These are phyloP conservation scores for Melanomma pulvis-pyrius DNA, from an alignment of 495 filamentous ascomycete genomes.

Conservation along the genomic window DNA sequence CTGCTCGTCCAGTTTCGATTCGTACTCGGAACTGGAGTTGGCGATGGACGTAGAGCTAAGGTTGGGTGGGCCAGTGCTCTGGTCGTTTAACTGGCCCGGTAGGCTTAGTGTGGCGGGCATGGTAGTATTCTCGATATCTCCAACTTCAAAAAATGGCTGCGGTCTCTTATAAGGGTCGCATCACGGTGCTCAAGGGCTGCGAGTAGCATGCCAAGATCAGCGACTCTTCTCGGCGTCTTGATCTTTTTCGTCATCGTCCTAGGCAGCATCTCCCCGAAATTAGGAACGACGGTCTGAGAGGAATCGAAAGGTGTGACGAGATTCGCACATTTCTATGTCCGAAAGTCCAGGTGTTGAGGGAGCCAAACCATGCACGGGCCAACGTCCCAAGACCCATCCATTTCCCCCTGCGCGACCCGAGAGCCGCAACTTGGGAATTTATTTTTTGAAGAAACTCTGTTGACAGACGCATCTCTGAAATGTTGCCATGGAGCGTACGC, in stretches of 20 bases:
- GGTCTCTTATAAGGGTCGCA: background rate
- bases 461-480: no score
- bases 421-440: background rate
- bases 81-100: background rate
- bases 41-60: background rate
- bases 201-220: background rate
- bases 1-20: background rate
- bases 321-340: background rate
- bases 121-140: background rate
- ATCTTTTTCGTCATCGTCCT: background rate
- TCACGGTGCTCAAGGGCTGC: background rate
- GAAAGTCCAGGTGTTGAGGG: constrained; percentile 2
- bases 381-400: background rate
- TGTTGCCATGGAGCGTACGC: no score
- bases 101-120: background rate
- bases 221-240: background rate
- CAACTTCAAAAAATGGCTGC: background rate
- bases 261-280: background rate
- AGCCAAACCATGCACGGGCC: background rate
- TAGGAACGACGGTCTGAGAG: background rate
- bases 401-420: background rate
- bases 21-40: background rate
- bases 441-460: no score
- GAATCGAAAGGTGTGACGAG: background rate
- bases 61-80: background rate